Evolutionary conservation across 345 rosid species (phyloP), one percentile per base, ranked within the genome.

Genomic region (Corchorus olitorius): DNA sequence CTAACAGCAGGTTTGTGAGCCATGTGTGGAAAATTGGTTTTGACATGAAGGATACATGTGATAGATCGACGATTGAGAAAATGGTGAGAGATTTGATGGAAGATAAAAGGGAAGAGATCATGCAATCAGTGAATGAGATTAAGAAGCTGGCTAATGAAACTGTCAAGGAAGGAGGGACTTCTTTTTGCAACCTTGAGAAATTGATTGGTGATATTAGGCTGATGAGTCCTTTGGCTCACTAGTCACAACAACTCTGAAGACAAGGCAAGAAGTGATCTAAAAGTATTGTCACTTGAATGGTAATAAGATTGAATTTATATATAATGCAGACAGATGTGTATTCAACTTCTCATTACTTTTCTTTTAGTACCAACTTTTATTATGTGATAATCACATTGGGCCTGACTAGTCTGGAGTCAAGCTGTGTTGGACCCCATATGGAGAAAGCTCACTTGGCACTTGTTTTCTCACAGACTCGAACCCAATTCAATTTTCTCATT

Each of bases 11-110:
- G 79, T 79, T 75, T 50, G 86, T 79, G 65, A 59, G 85, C 48
- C 81, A 78, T 53, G 83, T 76, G 39, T 89, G 91, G 89, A 83
- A 76, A 50, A 16, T 81, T 1, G 91, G 93, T 2, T 17, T 85
- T n/a, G 89, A 87, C 73, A 82, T 85, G 86, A 87, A 89, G 81
- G 91, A 87, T 70, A 60, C 65, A 9, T 87, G 89, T 62, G 79
- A 83, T 19, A 75, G 88, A 70, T 53, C 13, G 41, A 73, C 73
- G 41, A 72, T 89, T 54, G 86, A 84, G 78, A 82, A 77, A 73
- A 84, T 84, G 88, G 86, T 84, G 13, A 76, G 66, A 41, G 87
- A 83, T 48, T 68, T 87, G 55, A 89, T 86, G 89, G 86, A 54
- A 50, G 83, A 82, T 16, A 84, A 78, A 79, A 80, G 76, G 55